These are phyloP conservation scores for Aspergillus coremiiformis DNA, from an alignment of 495 filamentous ascomycete species.

Conservation along the genomic window DNA sequence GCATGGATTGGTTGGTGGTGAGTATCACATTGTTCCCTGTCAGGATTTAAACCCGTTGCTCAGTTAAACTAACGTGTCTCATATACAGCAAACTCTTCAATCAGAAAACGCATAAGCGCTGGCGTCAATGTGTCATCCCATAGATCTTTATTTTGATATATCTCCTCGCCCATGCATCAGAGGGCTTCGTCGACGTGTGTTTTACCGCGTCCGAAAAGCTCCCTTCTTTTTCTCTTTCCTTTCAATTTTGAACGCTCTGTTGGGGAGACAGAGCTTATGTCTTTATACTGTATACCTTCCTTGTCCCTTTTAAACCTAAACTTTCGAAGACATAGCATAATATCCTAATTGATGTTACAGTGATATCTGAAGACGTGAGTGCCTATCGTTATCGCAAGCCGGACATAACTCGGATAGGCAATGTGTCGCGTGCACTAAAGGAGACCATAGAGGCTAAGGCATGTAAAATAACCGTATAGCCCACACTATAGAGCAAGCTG, in stretches of 20 bases:
- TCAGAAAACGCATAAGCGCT: conserved; percentile 40
- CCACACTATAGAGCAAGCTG: too few relatives aligned
- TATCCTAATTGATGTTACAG: conserved; percentile 30
- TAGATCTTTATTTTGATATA: conserved; percentile 34
- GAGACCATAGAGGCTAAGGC: background rate
- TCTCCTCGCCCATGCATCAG: conserved; percentile 14
- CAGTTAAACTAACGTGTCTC: conserved; percentile 8
- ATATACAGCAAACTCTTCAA: conserved; percentile 39
- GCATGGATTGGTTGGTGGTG: conserved; percentile 99
- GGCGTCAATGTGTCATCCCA: conserved; percentile 28
- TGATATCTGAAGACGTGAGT: background rate
- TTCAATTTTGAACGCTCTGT: conserved; percentile 11
- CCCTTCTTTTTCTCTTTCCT: conserved; percentile 19
- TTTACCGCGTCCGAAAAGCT: conserved; percentile 20
- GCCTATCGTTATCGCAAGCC: background rate
- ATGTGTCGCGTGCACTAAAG: background rate
- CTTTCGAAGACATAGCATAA: conserved; percentile 28
- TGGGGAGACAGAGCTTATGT: conserved; percentile 25
- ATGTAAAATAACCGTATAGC: background rate
- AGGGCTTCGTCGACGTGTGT: conserved; percentile 11
- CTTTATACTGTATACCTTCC: conserved; percentile 34
- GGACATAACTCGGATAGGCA: background rate
- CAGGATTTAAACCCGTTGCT: background rate
- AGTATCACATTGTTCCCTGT: conserved; percentile 29
- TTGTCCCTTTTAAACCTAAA: conserved; percentile 15